These are phyloP conservation scores for Colletotrichum cordylinicola DNA, from an alignment of 2,329 filamentous ascomycete species.

Conservation along the genomic window DNA sequence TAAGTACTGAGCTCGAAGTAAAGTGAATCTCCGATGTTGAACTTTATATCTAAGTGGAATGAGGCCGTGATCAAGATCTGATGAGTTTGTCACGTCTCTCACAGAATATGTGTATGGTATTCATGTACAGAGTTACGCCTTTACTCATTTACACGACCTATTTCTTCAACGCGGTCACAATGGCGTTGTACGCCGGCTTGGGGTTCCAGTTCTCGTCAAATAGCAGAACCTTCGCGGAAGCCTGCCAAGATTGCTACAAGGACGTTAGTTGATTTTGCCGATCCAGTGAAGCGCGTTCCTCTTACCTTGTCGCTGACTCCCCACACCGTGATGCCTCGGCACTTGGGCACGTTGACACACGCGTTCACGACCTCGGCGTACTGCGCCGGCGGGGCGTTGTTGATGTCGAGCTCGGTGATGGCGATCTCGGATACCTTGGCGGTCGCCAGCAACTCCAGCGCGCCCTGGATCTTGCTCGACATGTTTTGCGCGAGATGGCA, in stretches of 20 bases:
- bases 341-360: conserved; percentile 63
- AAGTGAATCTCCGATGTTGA: neutral
- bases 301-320: conserved; percentile 52
- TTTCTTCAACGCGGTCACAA: conserved; percentile 37
- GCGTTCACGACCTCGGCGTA: conserved; percentile 62
- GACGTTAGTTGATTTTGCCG: neutral
- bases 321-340: conserved; percentile 72
- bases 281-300: neutral
- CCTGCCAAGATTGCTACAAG: conserved; percentile 55
- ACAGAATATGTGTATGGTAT: neutral
- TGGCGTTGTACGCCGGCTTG: conserved; percentile 56
- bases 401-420: conserved; percentile 73
- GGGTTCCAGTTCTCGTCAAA: conserved; percentile 57
- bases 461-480: conserved; percentile 49
- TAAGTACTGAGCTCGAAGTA: neutral
- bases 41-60: neutral
- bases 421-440: conserved; percentile 61
- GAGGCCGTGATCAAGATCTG: neutral
- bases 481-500: conserved; percentile 54
- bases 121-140: neutral
- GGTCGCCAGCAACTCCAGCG: conserved; percentile 57
- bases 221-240: conserved; percentile 53
- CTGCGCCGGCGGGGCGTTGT: conserved; percentile 58
- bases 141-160: neutral
- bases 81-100: neutral